Base-by-base conservation (phyloP, 2,329 filamentous ascomycete genomes). In the Penicillium griseofulvum region DNA sequence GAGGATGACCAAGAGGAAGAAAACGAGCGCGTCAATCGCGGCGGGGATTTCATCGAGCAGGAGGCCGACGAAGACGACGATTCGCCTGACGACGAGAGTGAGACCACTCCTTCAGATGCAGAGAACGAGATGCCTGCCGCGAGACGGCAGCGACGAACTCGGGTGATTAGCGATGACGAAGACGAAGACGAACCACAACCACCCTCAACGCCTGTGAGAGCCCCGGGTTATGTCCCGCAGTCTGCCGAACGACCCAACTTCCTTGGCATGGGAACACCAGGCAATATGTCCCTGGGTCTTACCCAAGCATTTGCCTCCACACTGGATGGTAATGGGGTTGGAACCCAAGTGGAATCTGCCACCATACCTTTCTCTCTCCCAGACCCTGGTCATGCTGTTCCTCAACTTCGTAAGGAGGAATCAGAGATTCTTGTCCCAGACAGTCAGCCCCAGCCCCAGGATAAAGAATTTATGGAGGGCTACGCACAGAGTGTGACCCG, bases 291-390 rank as follows among this genome's bases (percentile, higher is more conserved):
- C 6, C 71, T 96, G 39, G 89, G 90, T 10, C 80, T 96, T 42
- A 95, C 91, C 0, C 92, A 96, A 66, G 93, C 94, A 59, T 97
- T 96, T 69, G 89, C 89, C 5, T 90, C 90, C 12, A 96, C 91
- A 1, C 88, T 97, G 85, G 91, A 89, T 45, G 85, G 83, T 36
- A 78, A 79, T 56, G 74, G 81, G 46, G 69, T 71, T 3, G 72
- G 73, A 16, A 69, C 63, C 16, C 68, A 80, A 56, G 72, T 78
- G 58, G 79, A 82, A 58, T 82, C 81, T 10, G 62, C 82, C 10
- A 75, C 76, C 19, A 80, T 83, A 41, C 71, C 62, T 1, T 63
- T 65, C 37, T 66, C 69, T 4, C 68, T 83, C 19, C 80, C 82
- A n/a, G 78, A 80, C 14, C 82, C 81, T 24, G 72, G 72, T 10